Evolutionary conservation across 208 protist genomes (phyloP), one percentile per base, ranked within the genome.

Genomic region (Zelonia costaricensis): DNA sequence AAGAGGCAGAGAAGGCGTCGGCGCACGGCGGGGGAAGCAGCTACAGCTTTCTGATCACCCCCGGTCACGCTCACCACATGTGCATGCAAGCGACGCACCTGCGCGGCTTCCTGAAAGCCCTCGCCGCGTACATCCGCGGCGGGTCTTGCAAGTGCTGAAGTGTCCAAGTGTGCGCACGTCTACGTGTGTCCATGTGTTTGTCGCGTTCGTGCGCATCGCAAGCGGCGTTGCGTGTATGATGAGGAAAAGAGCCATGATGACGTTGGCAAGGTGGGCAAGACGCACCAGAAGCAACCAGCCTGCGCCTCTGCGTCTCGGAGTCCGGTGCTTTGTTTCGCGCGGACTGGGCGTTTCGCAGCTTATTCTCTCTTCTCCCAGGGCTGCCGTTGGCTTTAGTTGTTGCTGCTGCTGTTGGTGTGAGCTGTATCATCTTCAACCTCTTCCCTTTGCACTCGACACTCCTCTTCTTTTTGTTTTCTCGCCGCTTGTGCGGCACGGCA

Each of bases 11-110:
- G 7, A 13, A 20, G 6, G 1, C 22, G n/a, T 9, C 4, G 13
- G 2, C 2, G 5, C 3, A 31, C 9, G 2, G 1, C 1, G 5
- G 8, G n/a, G 8, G 20, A 5, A 12, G 25, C 8, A 23, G 25
- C 7, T 63, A 63, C 36, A 71, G 63, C 16, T 71, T 71, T 15
- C 39, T 48, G 6, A 36, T 71, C n/a, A 64, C 65, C 3, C 56
- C 65, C 0, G 23, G 56, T 0, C 65, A 71, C 20, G 65, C 33
- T 1, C 65, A 71, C 25, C 65, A 71, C 18, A 8, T 71, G 16
- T 71, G 65, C 42, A 71, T 59, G 65, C 44, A 28, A 10, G 39
- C 55, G 13, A 35, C 3, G 6, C 38, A 31, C 7, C 33, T 71
- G 20, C 27, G 59, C n/a, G 20, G 1, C 20, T 71, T 71, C 10